Conservation (phyloP, 257 asterid genomes). For the Solanum dulcamara region DNA sequence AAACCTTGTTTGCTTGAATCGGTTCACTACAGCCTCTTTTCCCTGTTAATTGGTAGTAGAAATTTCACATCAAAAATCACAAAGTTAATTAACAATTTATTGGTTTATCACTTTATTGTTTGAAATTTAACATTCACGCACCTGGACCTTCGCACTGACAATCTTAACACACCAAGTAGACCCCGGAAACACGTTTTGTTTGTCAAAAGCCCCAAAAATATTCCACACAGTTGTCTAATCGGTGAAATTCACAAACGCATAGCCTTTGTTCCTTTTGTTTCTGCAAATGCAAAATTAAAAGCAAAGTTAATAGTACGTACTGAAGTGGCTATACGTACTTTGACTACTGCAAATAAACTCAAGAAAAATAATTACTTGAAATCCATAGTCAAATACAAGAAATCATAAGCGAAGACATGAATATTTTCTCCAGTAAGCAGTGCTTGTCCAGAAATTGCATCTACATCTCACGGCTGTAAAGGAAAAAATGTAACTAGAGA, state of each 20-base stretch:
- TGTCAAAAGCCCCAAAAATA: slow-evolving; percentile 11
- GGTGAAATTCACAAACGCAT: slow-evolving; percentile 64
- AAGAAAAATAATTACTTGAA: slow-evolving; percentile 23
- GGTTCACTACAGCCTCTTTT: slow-evolving; percentile 26
- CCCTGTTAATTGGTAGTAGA: slow-evolving; percentile 26
- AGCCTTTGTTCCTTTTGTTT: slow-evolving; percentile 35
- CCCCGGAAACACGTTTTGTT: slow-evolving; percentile 6
- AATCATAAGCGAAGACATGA: slow-evolving; percentile 34
- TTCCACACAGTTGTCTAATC: slow-evolving; percentile 23
- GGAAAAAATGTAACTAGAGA: background rate
- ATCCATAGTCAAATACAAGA: slow-evolving; percentile 56
- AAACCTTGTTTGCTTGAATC: slow-evolving; percentile 18
- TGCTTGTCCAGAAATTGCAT: slow-evolving; percentile 26
- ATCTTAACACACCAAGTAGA: slow-evolving; percentile 24
- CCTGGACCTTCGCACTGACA: slow-evolving; percentile 59
- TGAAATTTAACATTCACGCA: background rate
- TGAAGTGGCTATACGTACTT: background rate
- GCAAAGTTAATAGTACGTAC: background rate
- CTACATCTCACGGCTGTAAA: slow-evolving; percentile 27
- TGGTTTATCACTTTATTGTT: background rate
- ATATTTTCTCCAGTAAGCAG: slow-evolving; percentile 13
- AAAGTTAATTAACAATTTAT: background rate
- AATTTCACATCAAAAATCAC: background rate
- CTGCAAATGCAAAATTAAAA: slow-evolving; percentile 14
- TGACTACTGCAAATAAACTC: background rate